A percentile compares a stretch with the other conserved stretches of the same genome.
These are phyloP conservation scores for Ogataea salicorniae DNA, from an alignment of 805 yeast species.

Conservation along the genomic window DNA sequence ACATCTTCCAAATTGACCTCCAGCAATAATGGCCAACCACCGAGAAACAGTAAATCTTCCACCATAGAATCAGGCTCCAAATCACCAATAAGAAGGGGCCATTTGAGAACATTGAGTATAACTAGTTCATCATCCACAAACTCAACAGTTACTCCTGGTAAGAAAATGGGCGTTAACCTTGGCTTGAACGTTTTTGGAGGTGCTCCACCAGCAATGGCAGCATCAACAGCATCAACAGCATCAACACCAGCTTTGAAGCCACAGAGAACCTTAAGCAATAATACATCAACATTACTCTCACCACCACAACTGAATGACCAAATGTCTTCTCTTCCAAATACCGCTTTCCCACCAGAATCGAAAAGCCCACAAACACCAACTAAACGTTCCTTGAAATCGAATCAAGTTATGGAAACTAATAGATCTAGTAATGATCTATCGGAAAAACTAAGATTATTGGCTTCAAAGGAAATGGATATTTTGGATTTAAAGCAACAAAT, in stretches of 20 bases:
- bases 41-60: slow-evolving; percentile 11
- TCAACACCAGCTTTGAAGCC: neutral
- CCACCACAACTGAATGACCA: too few relatives aligned
- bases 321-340: too few relatives aligned
- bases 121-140: slow-evolving; percentile 11
- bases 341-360: neutral
- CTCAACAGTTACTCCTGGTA: slow-evolving; percentile 8
- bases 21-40: slow-evolving; percentile 4
- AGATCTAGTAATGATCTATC: slow-evolving; percentile 35
- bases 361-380: neutral
- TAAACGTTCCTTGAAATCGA: neutral
- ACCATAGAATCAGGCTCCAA: slow-evolving; percentile 9
- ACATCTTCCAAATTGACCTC: slow-evolving; percentile 1
- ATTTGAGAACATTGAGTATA: slow-evolving; percentile 20
- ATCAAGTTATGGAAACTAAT: neutral
- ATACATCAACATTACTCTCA: too few relatives aligned
- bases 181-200: slow-evolving; percentile 27
- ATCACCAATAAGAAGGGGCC: slow-evolving; percentile 13
- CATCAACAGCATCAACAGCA: slow-evolving; percentile 2
- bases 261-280: neutral
- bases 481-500: slow-evolving; percentile 58
- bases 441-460: slow-evolving; percentile 53
- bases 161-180: slow-evolving; percentile 27
- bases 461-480: slow-evolving; percentile 63
- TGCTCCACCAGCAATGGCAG: slow-evolving; percentile 4